Conservation (phyloP, 805 yeast species). For the Cyberlindnera nakhonratchasimensis region DNA sequence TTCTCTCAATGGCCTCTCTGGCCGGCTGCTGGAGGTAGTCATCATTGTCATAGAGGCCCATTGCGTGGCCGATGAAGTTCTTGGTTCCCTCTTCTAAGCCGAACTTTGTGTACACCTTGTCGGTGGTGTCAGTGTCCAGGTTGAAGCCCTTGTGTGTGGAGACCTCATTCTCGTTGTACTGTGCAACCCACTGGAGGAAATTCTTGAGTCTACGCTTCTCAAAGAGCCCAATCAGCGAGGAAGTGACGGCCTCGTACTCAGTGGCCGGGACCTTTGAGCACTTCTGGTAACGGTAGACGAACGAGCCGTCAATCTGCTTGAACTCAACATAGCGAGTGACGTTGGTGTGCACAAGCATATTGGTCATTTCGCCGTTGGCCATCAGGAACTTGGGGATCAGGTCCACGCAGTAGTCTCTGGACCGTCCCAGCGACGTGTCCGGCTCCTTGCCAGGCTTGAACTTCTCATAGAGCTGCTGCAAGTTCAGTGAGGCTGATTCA, state of each 20-base stretch:
- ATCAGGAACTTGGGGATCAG: slow-evolving; percentile 93
- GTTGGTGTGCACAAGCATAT: slow-evolving; percentile 90
- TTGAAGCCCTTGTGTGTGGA: slow-evolving; percentile 84
- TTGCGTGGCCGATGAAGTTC: slow-evolving; percentile 97
- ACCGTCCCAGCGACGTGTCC: slow-evolving; percentile 74
- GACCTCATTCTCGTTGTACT: slow-evolving; percentile 72
- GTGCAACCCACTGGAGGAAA: slow-evolving; percentile 83
- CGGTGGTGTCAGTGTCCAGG: slow-evolving; percentile 86
- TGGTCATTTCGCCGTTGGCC: slow-evolving; percentile 97
- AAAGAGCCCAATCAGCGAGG: slow-evolving; percentile 92
- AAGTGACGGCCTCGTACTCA: slow-evolving; percentile 84
- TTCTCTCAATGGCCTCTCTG: slow-evolving; percentile 84
- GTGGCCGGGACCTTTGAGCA: slow-evolving; percentile 94
- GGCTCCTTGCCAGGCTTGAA: slow-evolving; percentile 76
- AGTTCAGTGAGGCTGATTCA: slow-evolving; percentile 80
- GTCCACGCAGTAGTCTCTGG: slow-evolving; percentile 97
- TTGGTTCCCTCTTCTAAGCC: slow-evolving; percentile 91
- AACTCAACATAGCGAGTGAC: slow-evolving; percentile 95
- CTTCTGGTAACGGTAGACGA: slow-evolving; percentile 79
- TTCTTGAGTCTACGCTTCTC: slow-evolving; percentile 94
- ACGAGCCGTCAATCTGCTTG: slow-evolving; percentile 94
- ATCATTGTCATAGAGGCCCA: slow-evolving; percentile 96
- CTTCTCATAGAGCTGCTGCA: slow-evolving; percentile 70
- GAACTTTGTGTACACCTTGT: slow-evolving; percentile 81
- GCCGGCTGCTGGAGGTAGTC: slow-evolving; percentile 87